Evolutionary conservation across 768 basidiomycete genomes (phyloP), one percentile per base, ranked within the genome.

Genomic region (Paxillus involutus): DNA sequence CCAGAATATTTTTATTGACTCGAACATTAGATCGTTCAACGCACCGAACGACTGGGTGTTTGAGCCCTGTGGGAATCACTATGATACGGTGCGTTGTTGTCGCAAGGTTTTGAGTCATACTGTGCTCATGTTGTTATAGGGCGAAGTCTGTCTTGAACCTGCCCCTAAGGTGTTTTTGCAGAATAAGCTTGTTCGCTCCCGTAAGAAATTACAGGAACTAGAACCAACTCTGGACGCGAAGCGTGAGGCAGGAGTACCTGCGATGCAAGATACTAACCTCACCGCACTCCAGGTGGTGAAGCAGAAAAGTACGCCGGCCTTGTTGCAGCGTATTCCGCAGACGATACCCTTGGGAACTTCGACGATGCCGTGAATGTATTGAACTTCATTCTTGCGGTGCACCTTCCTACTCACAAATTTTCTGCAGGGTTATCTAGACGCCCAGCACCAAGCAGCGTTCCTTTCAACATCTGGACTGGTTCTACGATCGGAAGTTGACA

Each of bases 121-220:
- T 26, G 48, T 55, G 43, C 30, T 46, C 10, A 53, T 45, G 30
- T 52, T 39, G 16, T 56, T 21, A 16, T 29, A 67, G 65, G 47
- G 57, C 39, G 80, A 77, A 6, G 80, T 91, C 69, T 85, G 74
- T 63, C 68, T 85, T 12, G 91, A 92, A 35, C 72, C 80, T 19
- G 80, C 79, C 8, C 85, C 91, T 0, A 92, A 89, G 68, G 77
- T 90, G 2, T 83, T 89, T 64, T 73, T 94, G 19, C 91, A 94
- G 72, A 94, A 94, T 66, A 88, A 85, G 58, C 77, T 92, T 24
- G 71, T 72, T 47, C 79, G 77, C 52, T 82, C 80, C 52, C 78
- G 81, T 51, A 73, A 68, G 33, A 91, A 88, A 71, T 64, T 89
- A n/a, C 63, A 73, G 48, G 90, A 92, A 58, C 66, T 89, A 8